phyloP scores from a whole-genome alignment of 164 flowering plant species.

The Vitis rotundifolia region DNA sequence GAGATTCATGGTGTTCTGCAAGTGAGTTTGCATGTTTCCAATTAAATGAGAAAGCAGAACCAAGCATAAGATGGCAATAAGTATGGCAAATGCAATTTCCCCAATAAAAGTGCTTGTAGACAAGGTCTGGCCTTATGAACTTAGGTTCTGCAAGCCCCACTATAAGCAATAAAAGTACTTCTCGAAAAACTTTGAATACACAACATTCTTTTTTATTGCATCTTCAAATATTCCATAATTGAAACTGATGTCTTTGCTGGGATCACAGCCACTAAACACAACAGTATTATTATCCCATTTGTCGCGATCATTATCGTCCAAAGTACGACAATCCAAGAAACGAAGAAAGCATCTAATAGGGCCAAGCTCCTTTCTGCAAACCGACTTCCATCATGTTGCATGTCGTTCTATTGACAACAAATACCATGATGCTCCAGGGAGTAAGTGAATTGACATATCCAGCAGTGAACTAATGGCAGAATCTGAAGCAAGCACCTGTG shows the following conservation, averaged over 20 bases:
- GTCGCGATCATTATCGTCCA: slow-evolving; percentile 21
- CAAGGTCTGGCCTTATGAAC: slow-evolving; percentile 68
- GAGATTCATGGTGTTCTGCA: too few relatives aligned
- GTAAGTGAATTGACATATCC: slow-evolving; percentile 76
- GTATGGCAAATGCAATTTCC: slow-evolving; percentile 59
- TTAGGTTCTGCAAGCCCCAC: slow-evolving; percentile 96
- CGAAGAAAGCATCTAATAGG: slow-evolving; percentile 41
- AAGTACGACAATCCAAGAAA: slow-evolving; percentile 59
- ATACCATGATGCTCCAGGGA: slow-evolving; percentile 90
- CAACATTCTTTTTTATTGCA: slow-evolving; percentile 64
- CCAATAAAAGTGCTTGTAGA: slow-evolving; percentile 59
- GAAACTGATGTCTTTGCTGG: slow-evolving; percentile 39
- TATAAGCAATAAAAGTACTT: slow-evolving; percentile 92
- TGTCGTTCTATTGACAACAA: slow-evolving; percentile 76
- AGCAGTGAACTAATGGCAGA: slow-evolving; percentile 79
- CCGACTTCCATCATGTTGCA: slow-evolving; percentile 79
- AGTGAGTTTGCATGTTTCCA: slow-evolving; percentile 80
- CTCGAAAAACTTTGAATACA: slow-evolving; percentile 55
- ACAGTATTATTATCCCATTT: slow-evolving; percentile 55
- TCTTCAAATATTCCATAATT: slow-evolving; percentile 66
- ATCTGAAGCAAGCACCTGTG: slow-evolving; percentile 74
- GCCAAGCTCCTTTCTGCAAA: slow-evolving; percentile 53
- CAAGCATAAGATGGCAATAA: slow-evolving; percentile 60
- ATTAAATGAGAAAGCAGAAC: slow-evolving; percentile 72
- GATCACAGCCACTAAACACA: slow-evolving; percentile 68